A percentile compares a stretch with the other conserved stretches of the same genome.
phyloP scores from a whole-genome alignment of 768 basidiomycete species.

The Suillus ampliporus region DNA sequence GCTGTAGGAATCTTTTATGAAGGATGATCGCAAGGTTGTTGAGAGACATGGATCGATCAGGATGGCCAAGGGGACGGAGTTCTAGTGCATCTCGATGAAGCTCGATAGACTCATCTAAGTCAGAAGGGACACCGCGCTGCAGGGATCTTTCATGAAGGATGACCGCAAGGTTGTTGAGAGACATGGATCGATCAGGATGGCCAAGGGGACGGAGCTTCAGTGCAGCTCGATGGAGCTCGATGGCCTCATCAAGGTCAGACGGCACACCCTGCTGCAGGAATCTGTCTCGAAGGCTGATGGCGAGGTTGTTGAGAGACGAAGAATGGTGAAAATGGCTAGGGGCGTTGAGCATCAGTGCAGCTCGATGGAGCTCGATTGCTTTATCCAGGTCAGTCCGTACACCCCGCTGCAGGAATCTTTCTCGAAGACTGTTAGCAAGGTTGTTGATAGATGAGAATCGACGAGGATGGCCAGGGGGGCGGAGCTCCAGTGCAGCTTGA shows the following conservation, averaged over 20 bases:
- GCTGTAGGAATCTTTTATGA: no score
- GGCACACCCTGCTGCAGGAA: slow-evolving; percentile 12
- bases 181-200: background rate
- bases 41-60: no score
- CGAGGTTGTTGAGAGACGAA: slow-evolving; percentile 11
- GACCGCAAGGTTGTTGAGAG: no score
- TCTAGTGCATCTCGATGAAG: no score
- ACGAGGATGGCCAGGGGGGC: slow-evolving; percentile 19
- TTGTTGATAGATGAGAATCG: slow-evolving; percentile 24
- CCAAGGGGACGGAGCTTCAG: background rate
- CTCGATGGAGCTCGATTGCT: slow-evolving; percentile 28
- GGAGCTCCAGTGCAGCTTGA: slow-evolving; percentile 25
- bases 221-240: slow-evolving; percentile 9
- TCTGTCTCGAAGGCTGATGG: slow-evolving; percentile 5
- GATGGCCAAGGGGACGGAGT: no score
- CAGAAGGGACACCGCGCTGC: no score
- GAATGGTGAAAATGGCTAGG: slow-evolving; percentile 17
- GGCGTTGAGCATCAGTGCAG: slow-evolving; percentile 23
- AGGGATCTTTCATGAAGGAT: no score
- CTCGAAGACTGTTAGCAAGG: slow-evolving; percentile 30
- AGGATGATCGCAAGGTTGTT: no score
- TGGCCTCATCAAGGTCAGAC: slow-evolving; percentile 22
- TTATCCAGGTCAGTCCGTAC: slow-evolving; percentile 33
- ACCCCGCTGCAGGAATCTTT: slow-evolving; percentile 29
- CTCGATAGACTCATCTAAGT: no score